These are phyloP conservation scores for Schwanniomyces yamadae DNA, from an alignment of 805 yeast species.

Conservation along the genomic window DNA sequence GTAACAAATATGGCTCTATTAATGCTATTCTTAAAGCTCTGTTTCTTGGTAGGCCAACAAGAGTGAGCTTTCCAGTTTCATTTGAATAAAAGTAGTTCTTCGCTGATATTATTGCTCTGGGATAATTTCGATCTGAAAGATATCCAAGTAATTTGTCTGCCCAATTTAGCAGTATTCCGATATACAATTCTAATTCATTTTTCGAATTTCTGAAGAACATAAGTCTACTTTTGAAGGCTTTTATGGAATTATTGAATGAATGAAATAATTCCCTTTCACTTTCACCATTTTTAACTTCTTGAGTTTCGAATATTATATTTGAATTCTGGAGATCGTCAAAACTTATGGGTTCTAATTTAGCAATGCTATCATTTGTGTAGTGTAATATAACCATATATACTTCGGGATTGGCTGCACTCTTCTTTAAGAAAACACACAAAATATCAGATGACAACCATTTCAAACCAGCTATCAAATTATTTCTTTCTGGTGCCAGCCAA, in stretches of 20 bases:
- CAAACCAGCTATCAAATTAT: conserved; percentile 45
- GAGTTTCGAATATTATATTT: neutral
- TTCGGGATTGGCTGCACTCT: neutral
- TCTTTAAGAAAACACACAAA: conserved; percentile 21
- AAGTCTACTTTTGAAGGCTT: conserved; percentile 22
- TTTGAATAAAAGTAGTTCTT: conserved; percentile 46
- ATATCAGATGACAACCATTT: conserved; percentile 51
- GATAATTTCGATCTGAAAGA: conserved; percentile 49
- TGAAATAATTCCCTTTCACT: neutral
- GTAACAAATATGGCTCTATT: conserved; percentile 54
- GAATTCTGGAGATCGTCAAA: conserved; percentile 2
- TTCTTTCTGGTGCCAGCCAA: conserved; percentile 20
- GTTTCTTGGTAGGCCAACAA: conserved; percentile 58
- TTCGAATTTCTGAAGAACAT: conserved; percentile 22
- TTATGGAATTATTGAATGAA: conserved; percentile 8
- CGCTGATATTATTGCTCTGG: conserved; percentile 57
- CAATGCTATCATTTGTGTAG: conserved; percentile 4
- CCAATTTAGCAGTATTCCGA: conserved; percentile 69
- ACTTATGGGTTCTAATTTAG: conserved; percentile 5
- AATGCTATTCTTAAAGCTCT: conserved; percentile 42
- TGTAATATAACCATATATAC: conserved; percentile 3
- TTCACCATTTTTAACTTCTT: neutral
- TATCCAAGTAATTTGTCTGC: conserved; percentile 56
- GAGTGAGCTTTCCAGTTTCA: conserved; percentile 47
- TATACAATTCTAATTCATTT: conserved; percentile 47